Conservation (phyloP, 441 rosid species). For the Brassica hybrid region DNA sequence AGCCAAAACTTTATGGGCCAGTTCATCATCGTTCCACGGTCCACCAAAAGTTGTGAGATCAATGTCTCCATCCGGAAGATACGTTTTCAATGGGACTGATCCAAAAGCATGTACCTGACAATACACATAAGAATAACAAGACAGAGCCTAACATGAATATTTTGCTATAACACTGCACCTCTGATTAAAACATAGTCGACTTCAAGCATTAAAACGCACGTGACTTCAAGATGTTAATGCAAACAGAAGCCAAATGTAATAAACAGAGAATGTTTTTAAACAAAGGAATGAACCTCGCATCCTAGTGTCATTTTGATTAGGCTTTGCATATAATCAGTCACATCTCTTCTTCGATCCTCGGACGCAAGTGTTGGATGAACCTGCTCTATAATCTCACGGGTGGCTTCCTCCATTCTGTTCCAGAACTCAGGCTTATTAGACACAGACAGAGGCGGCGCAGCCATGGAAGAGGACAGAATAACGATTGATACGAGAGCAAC, state of each 20-base stretch:
- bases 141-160: neutral
- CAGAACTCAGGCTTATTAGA: constrained; percentile 59
- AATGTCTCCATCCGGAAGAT: constrained; percentile 98
- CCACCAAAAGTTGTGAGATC: constrained; percentile 87
- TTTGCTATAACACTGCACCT: too few species aligned
- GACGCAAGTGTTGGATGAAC: constrained; percentile 80
- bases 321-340: constrained; percentile 71
- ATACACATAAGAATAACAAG: neutral
- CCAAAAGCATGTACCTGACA: constrained; percentile 43
- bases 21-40: constrained; percentile 60
- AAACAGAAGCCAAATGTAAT: neutral
- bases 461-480: constrained; percentile 52
- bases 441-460: constrained; percentile 46
- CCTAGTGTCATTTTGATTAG: constrained; percentile 55
- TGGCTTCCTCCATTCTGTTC: constrained; percentile 69
- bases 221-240: neutral
- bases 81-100: constrained; percentile 91
- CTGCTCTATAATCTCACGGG: constrained; percentile 63
- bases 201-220: neutral
- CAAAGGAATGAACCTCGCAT: constrained; percentile 54
- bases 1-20: constrained; percentile 65
- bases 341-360: constrained; percentile 74
- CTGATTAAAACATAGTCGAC: neutral
- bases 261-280: neutral
- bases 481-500: constrained; percentile 19